Percentiles rank a stretch among this genome's conserved stretches.
phyloP scores from a whole-genome alignment of 352 stramenopile species.

The Phytophthora palmivora region DNA sequence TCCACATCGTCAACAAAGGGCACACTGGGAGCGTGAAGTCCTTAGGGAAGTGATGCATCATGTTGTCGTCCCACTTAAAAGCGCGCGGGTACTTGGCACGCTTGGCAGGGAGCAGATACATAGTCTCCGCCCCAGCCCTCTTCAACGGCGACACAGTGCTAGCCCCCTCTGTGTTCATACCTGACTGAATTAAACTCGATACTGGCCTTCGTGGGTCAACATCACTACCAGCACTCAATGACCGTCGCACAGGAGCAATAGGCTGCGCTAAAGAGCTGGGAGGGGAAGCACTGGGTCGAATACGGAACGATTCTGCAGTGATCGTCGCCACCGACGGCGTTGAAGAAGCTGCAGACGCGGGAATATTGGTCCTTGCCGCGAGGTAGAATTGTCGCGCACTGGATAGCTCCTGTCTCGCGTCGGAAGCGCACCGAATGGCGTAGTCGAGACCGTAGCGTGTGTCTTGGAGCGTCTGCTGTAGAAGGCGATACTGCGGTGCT shows the following conservation, averaged over 20 bases:
- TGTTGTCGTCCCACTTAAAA: conserved; percentile 32
- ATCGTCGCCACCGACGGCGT: background rate
- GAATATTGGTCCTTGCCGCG: background rate
- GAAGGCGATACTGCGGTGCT: conserved; percentile 12
- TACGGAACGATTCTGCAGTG: conserved; percentile 1
- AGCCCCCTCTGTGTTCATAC: too few relatives aligned
- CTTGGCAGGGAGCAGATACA: conserved; percentile 21
- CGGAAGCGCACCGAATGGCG: conserved; percentile 6
- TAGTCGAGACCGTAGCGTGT: conserved; percentile 32
- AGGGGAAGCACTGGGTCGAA: background rate
- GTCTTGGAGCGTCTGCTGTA: conserved; percentile 30
- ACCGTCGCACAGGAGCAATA: background rate
- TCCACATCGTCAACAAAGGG: conserved; percentile 20
- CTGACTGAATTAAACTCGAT: background rate
- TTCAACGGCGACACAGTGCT: conserved; percentile 12
- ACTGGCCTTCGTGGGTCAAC: background rate
- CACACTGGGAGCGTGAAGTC: conserved; percentile 20
- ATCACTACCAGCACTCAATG: background rate
- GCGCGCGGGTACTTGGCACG: conserved; percentile 19
- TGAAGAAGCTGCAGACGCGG: background rate
- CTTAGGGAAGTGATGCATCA: conserved; percentile 33
- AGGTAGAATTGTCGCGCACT: conserved; percentile 28
- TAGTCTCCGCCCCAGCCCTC: conserved; percentile 3
- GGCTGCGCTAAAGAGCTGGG: background rate
- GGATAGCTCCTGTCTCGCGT: conserved; percentile 26